A percentile compares a stretch with the other conserved stretches of the same genome.
These are phyloP conservation scores for Globisporangium radiosum DNA, from an alignment of 352 stramenopile species.

Conservation along the genomic window DNA sequence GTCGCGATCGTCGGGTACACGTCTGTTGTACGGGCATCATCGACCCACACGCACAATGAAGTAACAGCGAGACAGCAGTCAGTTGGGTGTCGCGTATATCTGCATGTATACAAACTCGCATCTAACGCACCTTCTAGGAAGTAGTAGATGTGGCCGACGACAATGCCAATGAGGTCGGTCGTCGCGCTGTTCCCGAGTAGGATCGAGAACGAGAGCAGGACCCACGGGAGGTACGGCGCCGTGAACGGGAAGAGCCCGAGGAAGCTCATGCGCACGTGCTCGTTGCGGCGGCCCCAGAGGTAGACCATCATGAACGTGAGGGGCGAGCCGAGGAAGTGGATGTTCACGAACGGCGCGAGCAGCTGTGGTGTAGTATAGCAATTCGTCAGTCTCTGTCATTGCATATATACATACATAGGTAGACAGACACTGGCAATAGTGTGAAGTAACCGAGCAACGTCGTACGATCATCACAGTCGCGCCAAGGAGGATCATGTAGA, in stretches of 20 bases:
- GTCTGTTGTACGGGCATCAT: constrained; percentile 45
- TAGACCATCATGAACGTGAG: constrained; percentile 99
- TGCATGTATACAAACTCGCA: not conserved
- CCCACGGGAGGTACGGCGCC: constrained; percentile 97
- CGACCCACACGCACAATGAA: no score
- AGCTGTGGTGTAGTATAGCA: constrained; percentile 29
- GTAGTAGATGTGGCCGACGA: constrained; percentile 98
- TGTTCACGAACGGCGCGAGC: constrained; percentile 94
- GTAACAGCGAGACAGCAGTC: not conserved
- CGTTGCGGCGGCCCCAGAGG: constrained; percentile 94
- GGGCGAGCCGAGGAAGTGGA: constrained; percentile 97
- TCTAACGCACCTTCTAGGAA: constrained; percentile 91
- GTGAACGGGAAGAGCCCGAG: constrained; percentile 97
- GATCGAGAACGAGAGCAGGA: constrained; percentile 96
- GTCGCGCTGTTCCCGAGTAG: constrained; percentile 93
- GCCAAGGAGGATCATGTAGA: constrained; percentile 97
- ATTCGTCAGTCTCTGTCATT: no score
- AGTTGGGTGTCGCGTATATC: not conserved
- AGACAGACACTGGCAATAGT: no score
- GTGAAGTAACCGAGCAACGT: constrained; percentile 1
- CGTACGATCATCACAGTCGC: constrained; percentile 91
- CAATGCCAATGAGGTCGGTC: constrained; percentile 98
- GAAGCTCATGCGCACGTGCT: constrained; percentile 97
- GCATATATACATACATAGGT: no score
- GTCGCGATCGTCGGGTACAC: constrained; percentile 96